A percentile compares a stretch with the other conserved stretches of the same genome.
Conservation (phyloP, 768 basidiomycete genomes). For the Hericium erinaceus region DNA sequence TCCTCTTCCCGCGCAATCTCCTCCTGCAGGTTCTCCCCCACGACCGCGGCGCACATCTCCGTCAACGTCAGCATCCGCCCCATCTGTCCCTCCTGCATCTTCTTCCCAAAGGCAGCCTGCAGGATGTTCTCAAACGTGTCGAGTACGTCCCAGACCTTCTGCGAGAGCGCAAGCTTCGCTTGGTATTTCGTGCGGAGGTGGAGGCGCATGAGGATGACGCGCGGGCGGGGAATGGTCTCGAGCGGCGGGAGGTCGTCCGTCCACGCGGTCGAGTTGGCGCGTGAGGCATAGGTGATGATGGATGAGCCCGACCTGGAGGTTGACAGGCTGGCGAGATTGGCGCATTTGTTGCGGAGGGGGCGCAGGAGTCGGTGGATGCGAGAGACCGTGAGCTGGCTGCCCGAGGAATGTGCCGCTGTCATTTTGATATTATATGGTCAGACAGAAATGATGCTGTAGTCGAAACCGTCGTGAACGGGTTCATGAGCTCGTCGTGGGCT, state of each 20-base stretch:
- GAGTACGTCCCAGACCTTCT: constrained; percentile 42
- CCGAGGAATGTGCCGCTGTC: too few species aligned
- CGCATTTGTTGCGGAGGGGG: constrained; percentile 39
- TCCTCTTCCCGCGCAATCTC: constrained; percentile 15
- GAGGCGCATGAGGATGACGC: constrained; percentile 23
- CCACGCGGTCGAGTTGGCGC: not conserved
- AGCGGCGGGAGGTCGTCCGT: constrained; percentile 24
- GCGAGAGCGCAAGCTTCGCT: constrained; percentile 34
- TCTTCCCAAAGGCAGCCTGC: constrained; percentile 23
- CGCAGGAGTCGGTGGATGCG: constrained; percentile 37
- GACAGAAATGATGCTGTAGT: too few species aligned
- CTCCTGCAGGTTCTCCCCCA: constrained; percentile 37
- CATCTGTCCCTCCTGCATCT: not conserved
- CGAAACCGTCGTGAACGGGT: too few species aligned
- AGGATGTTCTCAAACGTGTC: constrained; percentile 46
- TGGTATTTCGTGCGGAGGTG: constrained; percentile 25
- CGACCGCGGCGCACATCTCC: constrained; percentile 34
- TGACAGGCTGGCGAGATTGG: constrained; percentile 23
- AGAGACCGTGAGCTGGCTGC: constrained; percentile 24
- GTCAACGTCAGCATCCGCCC: constrained; percentile 28
- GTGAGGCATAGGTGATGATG: constrained; percentile 13
- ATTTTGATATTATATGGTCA: too few species aligned
- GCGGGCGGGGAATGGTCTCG: constrained; percentile 28
- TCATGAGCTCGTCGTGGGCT: too few species aligned
- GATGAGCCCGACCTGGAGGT: constrained; percentile 14